Base-by-base conservation (phyloP, 345 rosid genomes). In the Pistacia atlantica region DNA sequence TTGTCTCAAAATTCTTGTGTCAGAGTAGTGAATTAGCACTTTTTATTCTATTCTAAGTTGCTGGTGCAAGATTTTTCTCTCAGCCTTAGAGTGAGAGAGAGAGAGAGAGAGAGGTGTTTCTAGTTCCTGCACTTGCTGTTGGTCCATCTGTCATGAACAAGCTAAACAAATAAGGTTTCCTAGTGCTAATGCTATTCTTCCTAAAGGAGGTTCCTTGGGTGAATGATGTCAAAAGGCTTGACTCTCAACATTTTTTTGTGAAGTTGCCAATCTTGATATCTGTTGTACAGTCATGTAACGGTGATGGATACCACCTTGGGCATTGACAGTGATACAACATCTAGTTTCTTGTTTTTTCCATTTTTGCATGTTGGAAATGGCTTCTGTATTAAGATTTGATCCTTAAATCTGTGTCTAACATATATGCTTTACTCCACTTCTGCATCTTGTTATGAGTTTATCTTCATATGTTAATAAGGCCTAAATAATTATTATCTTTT, bases 271-370 rank as follows among this genome's bases (percentile, higher is more conserved):
- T 42, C 14, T 5, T 31, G 22, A 8, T 67, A 46, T n/a, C 67
- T 67, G 70, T 67, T 67, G 70, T 28, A 20, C 13, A 46, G 70
- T 46, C 54, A 67, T 67, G 31, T n/a, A 46, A 46, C 6, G 8
- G 22, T 22, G 70, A 42, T 67, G 33, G 54, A 67, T 22, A 8
- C 69, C 54, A 45, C 31, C 25, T 38, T 46, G 16, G 54, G 1
- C 54, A 11, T 22, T 38, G 45, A 14, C 14, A 4, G 20, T 73
- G 22, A 46, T 31, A 69, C 46, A 31, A 46, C 38, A 5, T 71
- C 33, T 56, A 11, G 18, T 12, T 37, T 56, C n/a, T 62, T 62
- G 1, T 62, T 45, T 46, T 60, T 48, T 11, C 60, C 72, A 11
- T 22, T 46, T 74, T 54, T 66, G 60, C 31, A 55, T 35, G 13